These are phyloP conservation scores for Leishmania major DNA, from an alignment of 208 protist species.

Conservation along the genomic window DNA sequence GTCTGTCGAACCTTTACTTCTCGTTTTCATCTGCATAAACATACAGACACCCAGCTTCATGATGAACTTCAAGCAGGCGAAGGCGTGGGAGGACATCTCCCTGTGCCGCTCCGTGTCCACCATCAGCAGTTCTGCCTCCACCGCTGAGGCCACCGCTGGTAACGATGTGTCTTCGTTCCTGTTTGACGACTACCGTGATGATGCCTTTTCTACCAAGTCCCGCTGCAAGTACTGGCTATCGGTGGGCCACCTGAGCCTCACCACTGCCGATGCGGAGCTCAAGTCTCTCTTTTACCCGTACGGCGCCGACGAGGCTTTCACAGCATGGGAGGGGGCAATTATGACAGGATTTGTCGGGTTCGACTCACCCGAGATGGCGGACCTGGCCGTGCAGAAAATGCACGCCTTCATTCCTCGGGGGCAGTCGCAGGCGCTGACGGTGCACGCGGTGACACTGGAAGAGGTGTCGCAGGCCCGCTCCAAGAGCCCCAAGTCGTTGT, in stretches of 20 bases:
- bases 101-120: conserved; percentile 30
- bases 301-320: conserved; percentile 82
- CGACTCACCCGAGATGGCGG: conserved; percentile 63
- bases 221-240: conserved; percentile 67
- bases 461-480: conserved; percentile 49
- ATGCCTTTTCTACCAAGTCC: conserved; percentile 19
- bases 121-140: conserved; percentile 59
- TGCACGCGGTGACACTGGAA: conserved; percentile 47
- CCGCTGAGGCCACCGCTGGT: conserved; percentile 69
- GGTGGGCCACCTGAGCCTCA: conserved; percentile 55
- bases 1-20: not conserved
- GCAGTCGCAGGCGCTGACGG: conserved; percentile 66
- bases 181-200: conserved; percentile 46
- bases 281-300: conserved; percentile 86
- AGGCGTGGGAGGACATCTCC: conserved; percentile 25
- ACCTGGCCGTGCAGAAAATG: conserved; percentile 77
- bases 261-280: conserved; percentile 55
- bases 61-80: not conserved
- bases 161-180: conserved; percentile 74
- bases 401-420: conserved; percentile 79
- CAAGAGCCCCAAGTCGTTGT: conserved; percentile 33
- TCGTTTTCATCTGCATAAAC: not conserved
- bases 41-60: not conserved
- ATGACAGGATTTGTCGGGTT: conserved; percentile 82
- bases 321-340: conserved; percentile 35